Evolutionary conservation across 768 basidiomycete genomes (phyloP).

Genomic region (Tulasnella sp.): DNA sequence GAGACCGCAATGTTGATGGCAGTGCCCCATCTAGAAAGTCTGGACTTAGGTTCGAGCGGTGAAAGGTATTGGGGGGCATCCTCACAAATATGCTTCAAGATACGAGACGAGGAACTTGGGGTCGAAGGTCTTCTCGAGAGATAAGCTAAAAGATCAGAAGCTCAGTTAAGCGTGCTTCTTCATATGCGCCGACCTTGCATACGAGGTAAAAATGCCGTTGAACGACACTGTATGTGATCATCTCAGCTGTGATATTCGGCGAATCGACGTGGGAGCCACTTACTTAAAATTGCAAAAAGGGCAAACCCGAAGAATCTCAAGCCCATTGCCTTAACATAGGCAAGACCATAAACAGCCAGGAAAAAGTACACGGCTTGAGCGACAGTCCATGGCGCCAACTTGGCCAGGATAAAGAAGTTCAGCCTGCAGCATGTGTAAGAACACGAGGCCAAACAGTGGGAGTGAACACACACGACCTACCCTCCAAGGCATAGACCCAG

Average conservation of each 20-base stretch:
- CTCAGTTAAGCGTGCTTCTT: background rate
- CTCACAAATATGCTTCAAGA: conserved; percentile 32
- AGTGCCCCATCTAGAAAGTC: conserved; percentile 32
- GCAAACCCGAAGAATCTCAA: conserved; percentile 34
- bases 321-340: conserved; percentile 34
- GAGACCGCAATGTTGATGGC: conserved; percentile 35
- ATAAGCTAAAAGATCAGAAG: conserved; percentile 1
- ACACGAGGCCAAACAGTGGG: background rate
- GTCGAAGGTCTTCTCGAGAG: conserved; percentile 29
- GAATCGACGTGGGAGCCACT: conserved; percentile 18
- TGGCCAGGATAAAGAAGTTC: conserved; percentile 35
- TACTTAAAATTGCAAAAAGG: conserved; percentile 35
- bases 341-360: conserved; percentile 34
- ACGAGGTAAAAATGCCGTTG: conserved; percentile 32
- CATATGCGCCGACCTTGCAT: background rate
- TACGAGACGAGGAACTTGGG: conserved; percentile 34
- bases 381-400: conserved; percentile 33
- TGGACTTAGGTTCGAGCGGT: background rate
- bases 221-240: conserved; percentile 7
- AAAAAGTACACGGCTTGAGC: conserved; percentile 36
- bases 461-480: background rate
- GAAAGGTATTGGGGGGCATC: background rate
- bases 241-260: background rate
- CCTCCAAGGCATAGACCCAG: conserved; percentile 31
- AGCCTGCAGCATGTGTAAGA: conserved; percentile 16